Percentiles rank a stretch among this genome's conserved stretches.
These are phyloP conservation scores for Cryphonectria nitschkei DNA, from an alignment of 2,329 filamentous ascomycete species.

Conservation along the genomic window DNA sequence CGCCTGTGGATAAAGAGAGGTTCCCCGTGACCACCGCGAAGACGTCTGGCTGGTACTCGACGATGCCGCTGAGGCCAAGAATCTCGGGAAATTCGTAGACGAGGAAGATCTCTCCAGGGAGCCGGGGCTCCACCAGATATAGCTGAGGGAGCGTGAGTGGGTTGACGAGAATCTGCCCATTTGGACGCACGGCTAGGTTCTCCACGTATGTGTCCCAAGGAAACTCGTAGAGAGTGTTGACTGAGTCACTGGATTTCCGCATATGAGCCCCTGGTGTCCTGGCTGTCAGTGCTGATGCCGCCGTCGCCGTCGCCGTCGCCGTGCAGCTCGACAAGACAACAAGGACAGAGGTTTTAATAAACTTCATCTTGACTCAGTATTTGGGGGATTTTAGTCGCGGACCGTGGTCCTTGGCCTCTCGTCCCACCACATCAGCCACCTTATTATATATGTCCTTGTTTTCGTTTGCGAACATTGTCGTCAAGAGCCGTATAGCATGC, in stretches of 20 bases:
- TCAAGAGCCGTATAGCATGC: background rate
- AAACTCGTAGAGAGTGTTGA: constrained; percentile 23
- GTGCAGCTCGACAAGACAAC: constrained; percentile 2
- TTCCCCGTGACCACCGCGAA: constrained; percentile 39
- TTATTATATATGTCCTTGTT: background rate
- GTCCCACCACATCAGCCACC: background rate
- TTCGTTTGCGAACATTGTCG: background rate
- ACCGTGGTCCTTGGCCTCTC: background rate
- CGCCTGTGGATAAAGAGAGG: constrained; percentile 30
- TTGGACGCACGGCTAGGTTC: constrained; percentile 42
- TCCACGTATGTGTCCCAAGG: constrained; percentile 33
- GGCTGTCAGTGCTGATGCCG: background rate
- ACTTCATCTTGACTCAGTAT: constrained; percentile 4
- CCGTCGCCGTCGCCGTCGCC: background rate
- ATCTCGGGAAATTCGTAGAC: constrained; percentile 36
- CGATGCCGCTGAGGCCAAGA: constrained; percentile 40
- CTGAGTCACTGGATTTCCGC: background rate
- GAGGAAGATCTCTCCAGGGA: constrained; percentile 31
- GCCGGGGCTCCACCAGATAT: constrained; percentile 38
- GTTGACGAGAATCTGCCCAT: constrained; percentile 42
- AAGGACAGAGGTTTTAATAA: background rate
- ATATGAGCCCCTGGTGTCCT: background rate
- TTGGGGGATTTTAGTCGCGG: background rate
- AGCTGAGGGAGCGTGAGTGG: constrained; percentile 39
- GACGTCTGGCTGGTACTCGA: constrained; percentile 38